Conservation (phyloP, 1,284 basidiomycete species). For the Ganoderma meredithae region DNA sequence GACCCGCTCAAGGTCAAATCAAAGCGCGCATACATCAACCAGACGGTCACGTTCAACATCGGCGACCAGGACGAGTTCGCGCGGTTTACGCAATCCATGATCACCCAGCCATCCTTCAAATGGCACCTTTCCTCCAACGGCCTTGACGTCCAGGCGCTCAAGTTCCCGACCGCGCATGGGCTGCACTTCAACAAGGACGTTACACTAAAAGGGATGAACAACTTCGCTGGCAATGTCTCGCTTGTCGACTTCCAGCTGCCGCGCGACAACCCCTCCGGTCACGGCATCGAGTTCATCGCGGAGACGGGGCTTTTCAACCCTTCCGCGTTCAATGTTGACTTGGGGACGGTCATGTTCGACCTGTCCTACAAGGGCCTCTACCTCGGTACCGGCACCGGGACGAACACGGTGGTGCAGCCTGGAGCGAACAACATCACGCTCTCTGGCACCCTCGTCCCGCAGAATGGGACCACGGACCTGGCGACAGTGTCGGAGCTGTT, state of each 20-base stretch:
- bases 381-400: slow-evolving; percentile 65
- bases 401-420: slow-evolving; percentile 56
- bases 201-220: slow-evolving; percentile 68
- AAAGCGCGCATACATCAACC: slow-evolving; percentile 65
- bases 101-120: slow-evolving; percentile 74
- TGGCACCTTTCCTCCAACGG: slow-evolving; percentile 70
- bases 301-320: slow-evolving; percentile 68
- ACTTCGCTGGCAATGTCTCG: slow-evolving; percentile 64
- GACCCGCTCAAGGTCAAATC: slow-evolving; percentile 52
- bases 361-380: slow-evolving; percentile 67
- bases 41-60: slow-evolving; percentile 64
- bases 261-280: slow-evolving; percentile 70
- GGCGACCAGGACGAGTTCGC: slow-evolving; percentile 61
- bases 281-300: slow-evolving; percentile 74
- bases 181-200: slow-evolving; percentile 68
- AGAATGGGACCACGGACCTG: slow-evolving; percentile 58
- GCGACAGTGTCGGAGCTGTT: slow-evolving; percentile 69
- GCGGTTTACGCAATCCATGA: slow-evolving; percentile 64
- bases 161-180: slow-evolving; percentile 69
- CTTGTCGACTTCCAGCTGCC: slow-evolving; percentile 77
- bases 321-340: slow-evolving; percentile 74
- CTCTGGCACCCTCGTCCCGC: slow-evolving; percentile 64
- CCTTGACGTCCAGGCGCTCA: slow-evolving; percentile 72
- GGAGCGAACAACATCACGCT: slow-evolving; percentile 71
- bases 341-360: slow-evolving; percentile 75